phyloP scores from a whole-genome alignment of 805 yeast genomes.

The Cyberlindnera veronae region DNA sequence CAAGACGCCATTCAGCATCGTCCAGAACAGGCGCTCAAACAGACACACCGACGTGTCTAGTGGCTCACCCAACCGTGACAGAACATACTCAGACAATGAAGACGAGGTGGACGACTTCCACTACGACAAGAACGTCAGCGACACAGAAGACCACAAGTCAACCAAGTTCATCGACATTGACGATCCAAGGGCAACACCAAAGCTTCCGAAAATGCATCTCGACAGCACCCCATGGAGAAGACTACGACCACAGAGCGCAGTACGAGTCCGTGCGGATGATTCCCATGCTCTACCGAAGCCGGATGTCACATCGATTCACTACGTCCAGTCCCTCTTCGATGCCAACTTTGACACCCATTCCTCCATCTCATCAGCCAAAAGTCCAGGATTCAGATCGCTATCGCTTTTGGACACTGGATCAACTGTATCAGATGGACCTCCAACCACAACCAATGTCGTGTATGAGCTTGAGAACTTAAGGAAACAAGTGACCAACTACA shows the following conservation, averaged over 20 bases:
- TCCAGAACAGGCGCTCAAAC: neutral
- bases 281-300: conserved; percentile 5
- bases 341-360: conserved; percentile 4
- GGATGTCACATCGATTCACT: conserved; percentile 14
- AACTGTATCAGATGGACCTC: conserved; percentile 9
- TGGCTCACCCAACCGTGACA: neutral
- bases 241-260: conserved; percentile 22
- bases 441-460: conserved; percentile 13
- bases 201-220: conserved; percentile 32
- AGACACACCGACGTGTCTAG: neutral
- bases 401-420: conserved; percentile 22
- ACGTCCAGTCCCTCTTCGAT: conserved; percentile 25
- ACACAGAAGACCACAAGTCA: conserved; percentile 10
- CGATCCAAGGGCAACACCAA: conserved; percentile 26
- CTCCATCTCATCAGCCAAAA: conserved; percentile 3
- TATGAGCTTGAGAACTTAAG: conserved; percentile 36
- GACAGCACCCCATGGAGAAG: conserved; percentile 38
- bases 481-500: conserved; percentile 40
- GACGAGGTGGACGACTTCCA: conserved; percentile 23
- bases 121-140: conserved; percentile 8
- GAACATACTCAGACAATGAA: neutral
- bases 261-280: conserved; percentile 13
- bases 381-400: conserved; percentile 17
- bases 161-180: conserved; percentile 26
- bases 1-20: conserved; percentile 7